Evolutionary conservation across 495 filamentous ascomycete genomes (phyloP), one percentile per base, ranked within the genome.

Genomic region (Xylaria castorea): DNA sequence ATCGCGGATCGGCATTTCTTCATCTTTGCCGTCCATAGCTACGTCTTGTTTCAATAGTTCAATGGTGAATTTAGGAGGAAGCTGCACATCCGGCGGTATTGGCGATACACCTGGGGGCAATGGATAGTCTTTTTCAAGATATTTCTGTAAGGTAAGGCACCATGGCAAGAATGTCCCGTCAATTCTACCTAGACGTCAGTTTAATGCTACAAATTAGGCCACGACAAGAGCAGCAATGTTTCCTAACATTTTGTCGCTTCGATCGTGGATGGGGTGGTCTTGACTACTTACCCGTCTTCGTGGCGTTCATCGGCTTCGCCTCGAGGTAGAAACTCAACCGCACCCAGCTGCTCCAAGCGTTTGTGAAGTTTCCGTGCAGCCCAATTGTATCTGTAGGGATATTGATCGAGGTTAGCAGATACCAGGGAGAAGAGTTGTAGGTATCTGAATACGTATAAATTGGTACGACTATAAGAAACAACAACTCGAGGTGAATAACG

Each of bases 261-360:
- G 16, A 16, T 30, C 9, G 18, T 38, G 38, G 48, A 51, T 22
- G 63, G 18, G 38, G 18, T 51, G 27, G 36, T 27, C 60, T 32
- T 20, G 34, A 40, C 57, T 27, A 83, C 89, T 78, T 80, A 97
- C 92, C 96, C 96, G 85, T 98, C 94, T 48, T 91, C 88, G 87
- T 97, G 93, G 76, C 95, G 92, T 73, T 97, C 94, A 79, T 99
- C 97, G 50, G 90, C 93, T 79, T 98, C 96, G 2, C 93, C 95
- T 53, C 90, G 85, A 30, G 89, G 88, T 75, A 91, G 92, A 72
- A 94, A 87, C 70, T 95, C 91, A 55, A 87, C 85, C 6, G 93
- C 97, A 1, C 96, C 94, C 8, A 99, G 86, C 79, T 98, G 96
- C 48, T 92, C 75, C 32, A 99, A 86, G 51, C 96, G 87, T 76